A percentile compares a stretch with the other conserved stretches of the same genome.
Conservation (phyloP, 176 grass and related monocot species). For the Carex littledalei region DNA sequence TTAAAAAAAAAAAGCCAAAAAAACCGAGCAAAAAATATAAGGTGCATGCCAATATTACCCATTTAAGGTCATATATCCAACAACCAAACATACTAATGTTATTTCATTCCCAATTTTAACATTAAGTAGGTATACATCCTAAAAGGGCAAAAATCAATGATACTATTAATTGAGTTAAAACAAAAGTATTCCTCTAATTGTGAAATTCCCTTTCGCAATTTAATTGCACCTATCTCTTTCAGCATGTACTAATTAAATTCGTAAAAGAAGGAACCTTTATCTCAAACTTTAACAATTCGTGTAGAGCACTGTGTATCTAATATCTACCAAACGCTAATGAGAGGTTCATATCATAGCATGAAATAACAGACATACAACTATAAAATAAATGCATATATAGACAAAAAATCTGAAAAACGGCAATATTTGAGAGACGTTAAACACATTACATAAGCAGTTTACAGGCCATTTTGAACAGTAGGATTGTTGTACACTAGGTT, state of each 20-base stretch:
- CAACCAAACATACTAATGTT: neutral
- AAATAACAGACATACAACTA: neutral
- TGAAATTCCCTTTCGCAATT: neutral
- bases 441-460: too few species aligned
- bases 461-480: too few species aligned
- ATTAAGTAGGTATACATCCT: neutral
- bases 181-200: neutral
- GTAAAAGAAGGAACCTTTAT: constrained; percentile 11
- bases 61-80: neutral
- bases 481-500: too few species aligned
- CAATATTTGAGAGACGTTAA: too few species aligned
- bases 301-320: neutral
- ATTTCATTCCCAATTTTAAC: neutral
- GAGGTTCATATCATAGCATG: neutral
- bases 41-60: neutral
- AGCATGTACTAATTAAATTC: neutral
- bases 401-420: neutral
- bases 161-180: neutral
- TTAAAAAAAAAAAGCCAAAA: neutral
- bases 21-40: neutral
- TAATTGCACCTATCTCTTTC: neutral
- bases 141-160: constrained; percentile 5
- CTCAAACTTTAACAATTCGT: neutral
- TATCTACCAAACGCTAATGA: neutral
- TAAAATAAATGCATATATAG: neutral